Conservation (phyloP, 352 stramenopile species). For the Pythium aquatile region DNA sequence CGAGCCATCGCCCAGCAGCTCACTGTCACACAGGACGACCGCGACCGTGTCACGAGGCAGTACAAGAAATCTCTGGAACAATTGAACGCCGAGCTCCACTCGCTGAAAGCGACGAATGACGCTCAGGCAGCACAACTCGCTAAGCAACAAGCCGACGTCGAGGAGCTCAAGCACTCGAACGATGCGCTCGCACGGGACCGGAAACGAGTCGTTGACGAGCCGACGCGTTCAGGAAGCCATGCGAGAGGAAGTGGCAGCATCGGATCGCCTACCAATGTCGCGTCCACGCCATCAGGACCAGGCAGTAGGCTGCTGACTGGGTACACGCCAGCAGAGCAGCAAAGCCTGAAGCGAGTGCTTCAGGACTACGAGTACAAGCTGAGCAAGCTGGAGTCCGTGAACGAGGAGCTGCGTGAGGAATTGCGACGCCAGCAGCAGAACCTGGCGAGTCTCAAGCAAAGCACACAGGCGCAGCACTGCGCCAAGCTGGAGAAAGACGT, state of each 20-base stretch:
- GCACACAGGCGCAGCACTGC: conserved; percentile 47
- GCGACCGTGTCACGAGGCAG: conserved; percentile 29
- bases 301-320: conserved; percentile 6
- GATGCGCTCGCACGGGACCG: conserved; percentile 27
- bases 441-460: conserved; percentile 44
- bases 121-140: conserved; percentile 11
- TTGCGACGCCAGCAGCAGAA: conserved; percentile 56
- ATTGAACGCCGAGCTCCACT: conserved; percentile 28
- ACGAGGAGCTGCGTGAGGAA: conserved; percentile 43
- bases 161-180: conserved; percentile 26
- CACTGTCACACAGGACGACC: conserved; percentile 30
- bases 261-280: not conserved
- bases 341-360: conserved; percentile 49
- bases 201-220: conserved; percentile 29
- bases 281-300: not conserved
- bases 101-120: conserved; percentile 18
- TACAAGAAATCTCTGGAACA: conserved; percentile 39
- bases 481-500: conserved; percentile 54
- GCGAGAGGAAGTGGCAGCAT: not conserved
- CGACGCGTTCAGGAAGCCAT: conserved; percentile 11
- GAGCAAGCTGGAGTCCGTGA: conserved; percentile 37
- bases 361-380: conserved; percentile 55
- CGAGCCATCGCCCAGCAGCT: conserved; percentile 33
- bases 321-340: conserved; percentile 43
- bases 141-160: conserved; percentile 15